A percentile compares a stretch with the other conserved stretches of the same genome.
These are phyloP conservation scores for Aurinia saxatilis DNA, from an alignment of 345 rosid species.

Conservation along the genomic window DNA sequence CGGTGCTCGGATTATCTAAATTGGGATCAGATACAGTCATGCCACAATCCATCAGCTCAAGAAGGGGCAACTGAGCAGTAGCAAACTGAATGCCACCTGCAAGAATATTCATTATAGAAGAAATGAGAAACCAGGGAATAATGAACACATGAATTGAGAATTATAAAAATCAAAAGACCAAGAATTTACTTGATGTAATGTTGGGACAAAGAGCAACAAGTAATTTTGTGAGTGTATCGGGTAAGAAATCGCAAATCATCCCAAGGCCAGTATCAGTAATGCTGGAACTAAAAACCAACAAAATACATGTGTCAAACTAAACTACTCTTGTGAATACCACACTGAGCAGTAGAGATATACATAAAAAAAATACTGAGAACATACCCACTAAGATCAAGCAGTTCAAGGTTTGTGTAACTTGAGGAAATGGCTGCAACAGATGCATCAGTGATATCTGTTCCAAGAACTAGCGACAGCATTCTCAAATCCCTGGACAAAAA, in stretches of 20 bases:
- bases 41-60: constrained; percentile 98
- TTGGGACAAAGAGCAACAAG: constrained; percentile 95
- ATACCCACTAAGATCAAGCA: constrained; percentile 98
- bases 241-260: constrained; percentile 91
- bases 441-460: constrained; percentile 82
- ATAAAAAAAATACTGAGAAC: constrained; percentile 28
- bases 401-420: constrained; percentile 63
- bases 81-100: constrained; percentile 99
- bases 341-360: background rate
- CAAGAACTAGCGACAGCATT: constrained; percentile 95
- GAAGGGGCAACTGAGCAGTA: constrained; percentile 85
- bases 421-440: constrained; percentile 92
- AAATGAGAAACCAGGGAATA: constrained; percentile 9
- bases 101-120: background rate
- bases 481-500: constrained; percentile 53
- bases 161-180: constrained; percentile 11
- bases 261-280: constrained; percentile 94
- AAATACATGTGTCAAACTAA: background rate
- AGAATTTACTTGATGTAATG: constrained; percentile 84
- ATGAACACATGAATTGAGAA: background rate
- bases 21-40: constrained; percentile 77
- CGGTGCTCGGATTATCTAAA: constrained; percentile 30
- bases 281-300: constrained; percentile 64
- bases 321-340: background rate
- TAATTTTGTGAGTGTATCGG: constrained; percentile 68